These are phyloP conservation scores for Phaseolus lunatus DNA, from an alignment of 306 rosid genomes.

Conservation along the genomic window DNA sequence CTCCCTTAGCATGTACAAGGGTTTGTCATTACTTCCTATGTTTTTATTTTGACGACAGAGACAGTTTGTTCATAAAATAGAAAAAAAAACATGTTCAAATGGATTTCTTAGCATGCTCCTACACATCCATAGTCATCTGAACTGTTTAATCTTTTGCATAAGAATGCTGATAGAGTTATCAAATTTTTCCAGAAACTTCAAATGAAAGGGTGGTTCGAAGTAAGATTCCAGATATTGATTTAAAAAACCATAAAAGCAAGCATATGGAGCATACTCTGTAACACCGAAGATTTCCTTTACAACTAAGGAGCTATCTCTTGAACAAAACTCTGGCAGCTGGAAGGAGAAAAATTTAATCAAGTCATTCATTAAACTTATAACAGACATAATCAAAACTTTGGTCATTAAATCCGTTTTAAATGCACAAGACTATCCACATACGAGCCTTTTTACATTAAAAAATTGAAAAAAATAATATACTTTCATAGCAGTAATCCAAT, in stretches of 20 bases:
- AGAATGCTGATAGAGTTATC: not conserved
- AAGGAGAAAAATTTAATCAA: constrained; percentile 42
- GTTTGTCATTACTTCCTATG: not conserved
- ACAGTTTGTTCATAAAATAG: not conserved
- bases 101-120: constrained; percentile 26
- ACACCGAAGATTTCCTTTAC: constrained; percentile 96
- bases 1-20: constrained; percentile 15
- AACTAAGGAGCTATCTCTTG: constrained; percentile 79
- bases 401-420: not conserved
- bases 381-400: constrained; percentile 26
- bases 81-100: not conserved
- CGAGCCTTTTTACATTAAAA: not conserved
- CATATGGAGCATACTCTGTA: constrained; percentile 74
- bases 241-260: constrained; percentile 35
- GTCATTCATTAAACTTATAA: constrained; percentile 34
- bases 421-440: not conserved
- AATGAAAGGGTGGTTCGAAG: not conserved
- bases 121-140: constrained; percentile 14
- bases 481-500: not conserved
- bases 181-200: not conserved
- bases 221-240: not conserved
- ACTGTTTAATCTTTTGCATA: constrained; percentile 8
- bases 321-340: constrained; percentile 90
- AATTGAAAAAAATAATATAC: not conserved
- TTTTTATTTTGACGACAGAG: constrained; percentile 4